Percentiles rank a stretch among this genome's conserved stretches.
These are phyloP conservation scores for Neurospora tetrasperma DNA, from an alignment of 495 filamentous ascomycete species.

Conservation along the genomic window DNA sequence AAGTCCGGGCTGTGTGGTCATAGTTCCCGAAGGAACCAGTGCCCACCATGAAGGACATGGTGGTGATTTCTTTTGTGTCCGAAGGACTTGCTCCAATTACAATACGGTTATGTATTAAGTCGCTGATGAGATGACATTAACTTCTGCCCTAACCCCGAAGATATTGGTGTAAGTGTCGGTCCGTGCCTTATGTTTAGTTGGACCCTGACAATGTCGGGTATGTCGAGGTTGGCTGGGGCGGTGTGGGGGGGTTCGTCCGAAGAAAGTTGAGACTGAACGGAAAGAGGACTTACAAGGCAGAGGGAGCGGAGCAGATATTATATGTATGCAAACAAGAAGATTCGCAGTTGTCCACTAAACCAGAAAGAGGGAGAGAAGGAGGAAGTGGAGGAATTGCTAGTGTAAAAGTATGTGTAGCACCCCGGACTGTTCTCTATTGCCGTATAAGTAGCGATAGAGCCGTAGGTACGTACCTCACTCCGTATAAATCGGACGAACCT, in stretches of 20 bases:
- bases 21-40: conserved; percentile 33
- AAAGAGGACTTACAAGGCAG: not conserved
- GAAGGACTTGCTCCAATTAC: not conserved
- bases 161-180: not conserved
- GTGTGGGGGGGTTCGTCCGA: not conserved
- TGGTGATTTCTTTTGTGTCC: not conserved
- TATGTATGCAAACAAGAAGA: not conserved
- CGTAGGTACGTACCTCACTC: too few species aligned
- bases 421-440: not conserved
- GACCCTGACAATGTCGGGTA: not conserved
- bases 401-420: not conserved
- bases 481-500: too few species aligned
- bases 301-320: not conserved
- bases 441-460: not conserved
- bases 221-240: not conserved
- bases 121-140: not conserved
- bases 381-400: not conserved
- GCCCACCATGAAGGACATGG: conserved; percentile 36
- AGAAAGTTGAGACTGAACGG: not conserved
- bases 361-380: not conserved
- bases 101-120: not conserved
- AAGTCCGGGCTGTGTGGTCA: conserved; percentile 32
- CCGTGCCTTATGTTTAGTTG: not conserved
- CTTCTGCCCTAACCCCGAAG: not conserved
- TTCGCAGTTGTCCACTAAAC: not conserved